Conservation (phyloP, 345 rosid genomes). For the Gossypium raimondii region DNA sequence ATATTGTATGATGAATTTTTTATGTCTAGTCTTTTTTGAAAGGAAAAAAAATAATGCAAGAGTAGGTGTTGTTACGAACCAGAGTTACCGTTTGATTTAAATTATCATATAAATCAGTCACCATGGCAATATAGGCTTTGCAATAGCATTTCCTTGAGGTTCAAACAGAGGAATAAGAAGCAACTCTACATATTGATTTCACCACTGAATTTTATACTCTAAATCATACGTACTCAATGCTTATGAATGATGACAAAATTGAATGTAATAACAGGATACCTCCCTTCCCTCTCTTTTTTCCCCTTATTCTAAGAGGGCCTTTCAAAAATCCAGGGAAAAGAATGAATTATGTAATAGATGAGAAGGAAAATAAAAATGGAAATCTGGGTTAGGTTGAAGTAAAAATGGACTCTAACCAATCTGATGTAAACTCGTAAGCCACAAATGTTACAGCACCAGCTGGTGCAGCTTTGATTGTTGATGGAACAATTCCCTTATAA, state of each 20-base stretch:
- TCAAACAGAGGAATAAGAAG: neutral
- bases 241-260: neutral
- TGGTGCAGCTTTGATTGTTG: constrained; percentile 96
- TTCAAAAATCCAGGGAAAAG: constrained; percentile 6
- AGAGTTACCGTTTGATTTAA: no score
- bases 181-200: constrained; percentile 12
- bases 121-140: neutral
- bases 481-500: constrained; percentile 89
- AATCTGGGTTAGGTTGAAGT: constrained; percentile 31
- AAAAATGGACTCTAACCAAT: constrained; percentile 73
- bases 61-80: neutral
- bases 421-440: constrained; percentile 68
- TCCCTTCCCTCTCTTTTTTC: neutral
- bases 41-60: neutral
- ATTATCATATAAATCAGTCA: neutral
- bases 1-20: neutral
- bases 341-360: constrained; percentile 25
- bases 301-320: constrained; percentile 8
- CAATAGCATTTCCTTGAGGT: neutral
- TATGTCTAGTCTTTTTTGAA: neutral
- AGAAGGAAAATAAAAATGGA: constrained; percentile 15
- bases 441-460: constrained; percentile 97
- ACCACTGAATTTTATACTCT: neutral
- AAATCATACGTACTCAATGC: neutral
- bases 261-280: neutral